Conservation (phyloP, 352 stramenopile species). For the Globisporangium cystogenes region DNA sequence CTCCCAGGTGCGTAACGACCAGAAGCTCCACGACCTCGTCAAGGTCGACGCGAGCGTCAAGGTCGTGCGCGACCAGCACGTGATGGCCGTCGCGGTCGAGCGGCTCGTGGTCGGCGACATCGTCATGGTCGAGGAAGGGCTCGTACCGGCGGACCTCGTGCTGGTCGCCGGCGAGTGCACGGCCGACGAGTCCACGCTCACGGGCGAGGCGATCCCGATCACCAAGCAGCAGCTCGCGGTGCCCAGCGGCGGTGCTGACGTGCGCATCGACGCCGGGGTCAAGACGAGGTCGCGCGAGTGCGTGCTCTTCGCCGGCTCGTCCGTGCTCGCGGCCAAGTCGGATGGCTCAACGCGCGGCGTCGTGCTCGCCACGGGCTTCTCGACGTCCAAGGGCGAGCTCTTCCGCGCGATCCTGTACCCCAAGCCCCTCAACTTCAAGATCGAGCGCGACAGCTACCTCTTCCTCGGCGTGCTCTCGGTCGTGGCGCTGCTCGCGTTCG, state of each 20-base stretch:
- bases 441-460: conserved; percentile 64
- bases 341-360: conserved; percentile 31
- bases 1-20: conserved; percentile 55
- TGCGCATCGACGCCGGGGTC: conserved; percentile 24
- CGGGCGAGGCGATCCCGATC: conserved; percentile 76
- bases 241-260: background rate
- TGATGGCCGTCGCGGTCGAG: conserved; percentile 30
- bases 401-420: conserved; percentile 70
- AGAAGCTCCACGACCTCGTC: conserved; percentile 54
- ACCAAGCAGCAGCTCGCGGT: conserved; percentile 37
- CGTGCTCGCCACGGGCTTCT: conserved; percentile 60
- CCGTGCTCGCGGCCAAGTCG: conserved; percentile 29
- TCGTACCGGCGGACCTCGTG: conserved; percentile 60
- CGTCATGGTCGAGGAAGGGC: conserved; percentile 54
- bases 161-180: conserved; percentile 61
- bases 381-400: conserved; percentile 63
- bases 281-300: conserved; percentile 44
- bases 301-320: conserved; percentile 58
- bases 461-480: conserved; percentile 37
- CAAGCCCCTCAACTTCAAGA: conserved; percentile 43
- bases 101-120: conserved; percentile 67
- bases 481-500: conserved; percentile 43
- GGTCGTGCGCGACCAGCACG: conserved; percentile 49
- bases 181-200: conserved; percentile 73
- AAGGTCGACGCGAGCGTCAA: conserved; percentile 47